Percentiles rank a stretch among this genome's conserved stretches.
These are phyloP conservation scores for Amphirosellinia nigrospora DNA, from an alignment of 495 filamentous ascomycete genomes.

Conservation along the genomic window DNA sequence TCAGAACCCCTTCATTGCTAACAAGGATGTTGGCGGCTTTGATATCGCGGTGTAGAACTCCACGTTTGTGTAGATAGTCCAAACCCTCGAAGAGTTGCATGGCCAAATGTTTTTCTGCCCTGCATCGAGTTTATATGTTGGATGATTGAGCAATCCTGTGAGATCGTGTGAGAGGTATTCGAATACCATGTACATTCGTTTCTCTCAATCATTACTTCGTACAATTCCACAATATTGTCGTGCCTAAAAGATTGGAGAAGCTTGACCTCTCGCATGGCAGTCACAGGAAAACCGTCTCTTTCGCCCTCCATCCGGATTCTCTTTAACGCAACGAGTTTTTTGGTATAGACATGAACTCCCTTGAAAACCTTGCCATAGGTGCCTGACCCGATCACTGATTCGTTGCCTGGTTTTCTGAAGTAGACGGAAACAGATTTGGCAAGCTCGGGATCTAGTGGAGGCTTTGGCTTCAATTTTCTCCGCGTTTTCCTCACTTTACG, in stretches of 20 bases:
- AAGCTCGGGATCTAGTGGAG: constrained; percentile 72
- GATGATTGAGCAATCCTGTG: constrained; percentile 81
- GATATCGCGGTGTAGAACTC: constrained; percentile 94
- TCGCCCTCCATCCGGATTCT: constrained; percentile 90
- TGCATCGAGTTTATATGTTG: constrained; percentile 83
- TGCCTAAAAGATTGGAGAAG: constrained; percentile 93
- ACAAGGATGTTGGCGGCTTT: constrained; percentile 95
- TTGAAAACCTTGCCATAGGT: constrained; percentile 99
- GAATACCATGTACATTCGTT: constrained; percentile 99
- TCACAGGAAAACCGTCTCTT: constrained; percentile 96
- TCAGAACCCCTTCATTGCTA: constrained; percentile 84
- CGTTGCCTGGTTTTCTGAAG: constrained; percentile 89
- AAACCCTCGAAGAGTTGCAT: constrained; percentile 94
- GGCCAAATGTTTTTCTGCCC: constrained; percentile 93
- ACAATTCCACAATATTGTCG: constrained; percentile 83
- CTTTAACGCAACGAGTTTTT: constrained; percentile 89
- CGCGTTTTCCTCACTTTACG: constrained; percentile 70
- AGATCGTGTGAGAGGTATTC: constrained; percentile 95
- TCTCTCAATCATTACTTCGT: constrained; percentile 97
- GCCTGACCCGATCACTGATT: constrained; percentile 90
- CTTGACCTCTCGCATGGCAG: constrained; percentile 95
- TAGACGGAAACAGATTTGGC: constrained; percentile 83
- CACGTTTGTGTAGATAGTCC: constrained; percentile 90
- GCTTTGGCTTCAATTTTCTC: constrained; percentile 73
- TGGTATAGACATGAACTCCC: constrained; percentile 93